Conservation (phyloP, 2,329 filamentous ascomycete species). For the Diaporthe sp. region DNA sequence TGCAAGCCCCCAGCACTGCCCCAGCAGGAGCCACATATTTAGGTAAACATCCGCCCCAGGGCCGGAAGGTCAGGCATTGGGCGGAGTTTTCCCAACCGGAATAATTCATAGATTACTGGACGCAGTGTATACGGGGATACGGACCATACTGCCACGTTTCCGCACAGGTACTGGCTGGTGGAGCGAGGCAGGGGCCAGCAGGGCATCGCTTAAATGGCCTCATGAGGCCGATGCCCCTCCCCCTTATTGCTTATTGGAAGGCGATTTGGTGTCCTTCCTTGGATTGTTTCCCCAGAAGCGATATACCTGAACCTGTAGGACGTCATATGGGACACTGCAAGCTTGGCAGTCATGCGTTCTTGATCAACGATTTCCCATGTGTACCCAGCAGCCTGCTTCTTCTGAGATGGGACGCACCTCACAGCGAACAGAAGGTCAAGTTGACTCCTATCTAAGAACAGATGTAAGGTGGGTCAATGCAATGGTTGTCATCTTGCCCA, state of each 20-base stretch:
- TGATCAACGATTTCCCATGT: neutral
- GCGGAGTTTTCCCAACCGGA: neutral
- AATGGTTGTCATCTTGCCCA: neutral
- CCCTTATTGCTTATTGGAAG: neutral
- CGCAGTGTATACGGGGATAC: too few relatives aligned
- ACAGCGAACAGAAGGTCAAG: neutral
- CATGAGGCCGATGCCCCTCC: neutral
- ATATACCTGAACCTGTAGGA: neutral
- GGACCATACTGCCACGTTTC: neutral
- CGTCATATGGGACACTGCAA: neutral
- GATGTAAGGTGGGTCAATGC: too few relatives aligned
- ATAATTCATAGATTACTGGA: neutral
- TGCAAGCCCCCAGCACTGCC: neutral
- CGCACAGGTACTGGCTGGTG: neutral
- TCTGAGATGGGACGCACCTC: neutral
- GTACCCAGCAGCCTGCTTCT: neutral
- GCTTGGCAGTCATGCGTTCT: conserved; percentile 2
- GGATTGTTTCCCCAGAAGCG: neutral
- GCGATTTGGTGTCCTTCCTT: neutral
- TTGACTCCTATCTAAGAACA: neutral
- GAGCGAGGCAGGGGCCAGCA: neutral
- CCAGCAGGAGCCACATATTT: conserved; percentile 1
- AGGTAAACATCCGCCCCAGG: neutral
- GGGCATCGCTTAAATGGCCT: neutral
- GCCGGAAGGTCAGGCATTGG: neutral